Base-by-base conservation (phyloP, 331 rosid species). In the Stylosanthes scabra region DNA sequence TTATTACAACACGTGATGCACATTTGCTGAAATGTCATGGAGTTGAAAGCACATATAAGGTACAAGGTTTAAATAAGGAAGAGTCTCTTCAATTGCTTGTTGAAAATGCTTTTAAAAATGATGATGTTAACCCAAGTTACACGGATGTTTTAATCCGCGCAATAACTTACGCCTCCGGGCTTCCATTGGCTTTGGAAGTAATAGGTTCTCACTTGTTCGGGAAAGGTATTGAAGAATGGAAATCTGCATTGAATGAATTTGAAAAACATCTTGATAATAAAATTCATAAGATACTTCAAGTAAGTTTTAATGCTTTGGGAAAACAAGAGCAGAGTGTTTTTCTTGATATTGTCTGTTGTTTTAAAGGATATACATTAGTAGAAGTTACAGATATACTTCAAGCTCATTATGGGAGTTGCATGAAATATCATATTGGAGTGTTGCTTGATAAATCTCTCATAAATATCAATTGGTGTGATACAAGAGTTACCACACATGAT, bases 291-390 rank as follows among this genome's bases (percentile, higher is more conserved):
- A 69, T 50, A 69, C 74, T 82, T 11, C n/a, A 65, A 59, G 44
- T 80, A 13, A 80, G 85, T 60, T 85, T 55, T 28, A 47, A 69
- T 34, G 57, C 20, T 39, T 59, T 85, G 6, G 77, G 60, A 0
- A 1, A 31, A 2, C 6, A 41, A 1, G 83, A 76, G 62, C 50
- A 74, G 41, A 10, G n/a, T 1, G 68, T 80, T 8, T 85, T 82
- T 54, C 85, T 85, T 7, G 87, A 84, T 14, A 69, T 85, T n/a
- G 87, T 87, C 3, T 85, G 84, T 20, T 76, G 72, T 37, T 82
- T 82, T 12, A 82, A 50, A 28, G 78, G 83, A 12, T 8, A 29
- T 12, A 2, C 0, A 0, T n/a, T 14, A 25, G 65, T 9, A 49
- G 9, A 3, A 0, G 68, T 75, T 0, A 10, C 4, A 65, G 63